Evolutionary conservation across 2,329 filamentous ascomycete species (phyloP).

Genomic region (Aspergillus pseudoviridinutans): DNA sequence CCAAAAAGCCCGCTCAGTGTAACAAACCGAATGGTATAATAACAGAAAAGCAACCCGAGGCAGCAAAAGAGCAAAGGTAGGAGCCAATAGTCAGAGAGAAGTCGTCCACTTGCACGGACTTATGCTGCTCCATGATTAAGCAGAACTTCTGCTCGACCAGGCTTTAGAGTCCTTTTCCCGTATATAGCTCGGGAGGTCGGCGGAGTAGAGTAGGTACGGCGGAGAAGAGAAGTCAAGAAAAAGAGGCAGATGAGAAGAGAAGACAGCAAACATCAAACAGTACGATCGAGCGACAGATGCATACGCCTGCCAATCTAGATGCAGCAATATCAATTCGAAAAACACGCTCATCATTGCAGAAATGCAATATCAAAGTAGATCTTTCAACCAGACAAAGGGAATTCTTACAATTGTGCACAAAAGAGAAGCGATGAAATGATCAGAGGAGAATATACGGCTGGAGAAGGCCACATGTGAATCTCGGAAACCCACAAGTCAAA

Average conservation of each 20-base stretch:
- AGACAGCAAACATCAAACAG: conserved; percentile 14
- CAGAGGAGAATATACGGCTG: conserved; percentile 7
- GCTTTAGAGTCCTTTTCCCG: not conserved
- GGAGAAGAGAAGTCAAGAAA: conserved; percentile 7
- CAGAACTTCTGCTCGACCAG: not conserved
- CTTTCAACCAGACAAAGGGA: conserved; percentile 17
- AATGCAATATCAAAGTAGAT: conserved; percentile 22
- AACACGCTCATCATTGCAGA: conserved; percentile 24
- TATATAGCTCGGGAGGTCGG: not conserved
- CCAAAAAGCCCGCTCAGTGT: conserved; percentile 8
- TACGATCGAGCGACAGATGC: conserved; percentile 23
- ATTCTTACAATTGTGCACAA: conserved; percentile 17
- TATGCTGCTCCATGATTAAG: not conserved
- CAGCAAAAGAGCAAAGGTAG: conserved; percentile 1
- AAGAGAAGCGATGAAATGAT: conserved; percentile 11
- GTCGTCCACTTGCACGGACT: not conserved
- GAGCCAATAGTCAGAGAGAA: not conserved
- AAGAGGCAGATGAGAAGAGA: conserved; percentile 3
- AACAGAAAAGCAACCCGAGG: conserved; percentile 1
- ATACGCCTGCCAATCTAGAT: conserved; percentile 29
- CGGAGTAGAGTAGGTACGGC: conserved; percentile 5
- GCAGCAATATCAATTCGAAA: conserved; percentile 19
- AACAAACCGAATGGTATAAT: conserved; percentile 13
- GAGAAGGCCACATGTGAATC: conserved; percentile 17
- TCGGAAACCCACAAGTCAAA: conserved; percentile 23